A percentile compares a stretch with the other conserved stretches of the same genome.
Evolutionary conservation across 306 rosid genomes (phyloP).

Genomic region (Malus asiatica): DNA sequence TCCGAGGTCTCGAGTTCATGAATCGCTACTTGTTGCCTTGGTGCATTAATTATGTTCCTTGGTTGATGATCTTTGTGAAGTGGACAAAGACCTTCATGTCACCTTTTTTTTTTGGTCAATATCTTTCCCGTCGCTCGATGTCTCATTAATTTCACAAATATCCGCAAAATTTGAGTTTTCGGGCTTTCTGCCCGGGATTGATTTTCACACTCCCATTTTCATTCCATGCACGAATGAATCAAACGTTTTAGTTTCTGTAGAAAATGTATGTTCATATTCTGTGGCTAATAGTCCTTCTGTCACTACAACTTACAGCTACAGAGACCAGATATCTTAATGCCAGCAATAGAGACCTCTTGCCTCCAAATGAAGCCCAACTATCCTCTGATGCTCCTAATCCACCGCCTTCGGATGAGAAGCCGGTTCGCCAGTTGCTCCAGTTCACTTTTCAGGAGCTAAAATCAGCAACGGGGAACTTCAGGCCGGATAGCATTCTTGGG

Average conservation of each 20-base stretch:
- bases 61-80: not conserved
- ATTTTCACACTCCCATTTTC: too few species aligned
- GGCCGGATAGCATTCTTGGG: constrained; percentile 98
- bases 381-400: constrained; percentile 63
- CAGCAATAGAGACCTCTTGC: constrained; percentile 79
- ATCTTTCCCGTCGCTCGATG: not conserved
- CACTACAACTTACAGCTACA: constrained; percentile 82
- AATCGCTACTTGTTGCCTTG: not conserved
- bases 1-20: not conserved
- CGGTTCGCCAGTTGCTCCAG: constrained; percentile 58
- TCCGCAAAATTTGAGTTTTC: not conserved
- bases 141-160: not conserved
- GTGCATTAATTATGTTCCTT: constrained; percentile 1
- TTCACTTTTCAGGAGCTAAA: constrained; percentile 84
- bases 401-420: constrained; percentile 45
- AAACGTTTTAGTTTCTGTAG: not conserved
- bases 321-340: constrained; percentile 89
- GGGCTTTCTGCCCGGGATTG: not conserved
- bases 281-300: constrained; percentile 14
- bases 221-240: too few species aligned
- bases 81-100: not conserved
- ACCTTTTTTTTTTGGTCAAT: too few species aligned
- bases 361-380: constrained; percentile 61
- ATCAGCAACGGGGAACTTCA: constrained; percentile 91
- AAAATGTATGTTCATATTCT: not conserved